These are phyloP conservation scores for Halophytophthora polymorphica DNA, from an alignment of 352 stramenopile genomes.

Conservation along the genomic window DNA sequence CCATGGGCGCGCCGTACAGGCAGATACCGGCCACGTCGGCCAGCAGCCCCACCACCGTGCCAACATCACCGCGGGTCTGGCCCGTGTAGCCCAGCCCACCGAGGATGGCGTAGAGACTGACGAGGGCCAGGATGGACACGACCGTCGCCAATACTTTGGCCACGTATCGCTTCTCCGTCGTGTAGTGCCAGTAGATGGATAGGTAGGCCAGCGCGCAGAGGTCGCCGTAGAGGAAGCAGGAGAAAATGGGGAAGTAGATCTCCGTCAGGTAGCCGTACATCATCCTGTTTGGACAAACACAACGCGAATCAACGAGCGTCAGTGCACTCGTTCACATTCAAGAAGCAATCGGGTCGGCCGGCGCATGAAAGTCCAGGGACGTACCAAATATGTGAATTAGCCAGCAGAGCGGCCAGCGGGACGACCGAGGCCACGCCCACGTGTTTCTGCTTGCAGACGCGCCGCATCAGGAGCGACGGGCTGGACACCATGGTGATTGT, in stretches of 20 bases:
- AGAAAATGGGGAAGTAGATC: conserved; percentile 37
- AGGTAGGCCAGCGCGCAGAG: conserved; percentile 27
- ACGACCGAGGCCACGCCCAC: conserved; percentile 32
- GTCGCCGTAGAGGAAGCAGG: conserved; percentile 29
- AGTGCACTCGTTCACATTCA: not conserved
- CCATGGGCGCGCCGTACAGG: conserved; percentile 43
- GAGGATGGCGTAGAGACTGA: conserved; percentile 37
- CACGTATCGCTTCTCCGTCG: conserved; percentile 20
- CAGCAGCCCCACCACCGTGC: conserved; percentile 30
- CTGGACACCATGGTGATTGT: conserved; percentile 28
- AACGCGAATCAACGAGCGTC: not conserved
- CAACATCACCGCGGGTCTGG: conserved; percentile 30
- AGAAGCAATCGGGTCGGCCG: not conserved
- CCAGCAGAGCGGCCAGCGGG: conserved; percentile 29
- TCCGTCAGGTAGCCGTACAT: conserved; percentile 35
- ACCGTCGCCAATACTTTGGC: conserved; percentile 11
- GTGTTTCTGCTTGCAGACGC: conserved; percentile 21
- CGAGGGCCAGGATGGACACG: conserved; percentile 19
- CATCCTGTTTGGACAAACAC: conserved; percentile 18
- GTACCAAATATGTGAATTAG: conserved; percentile 35
- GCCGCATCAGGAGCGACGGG: conserved; percentile 26
- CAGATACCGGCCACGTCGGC: conserved; percentile 38
- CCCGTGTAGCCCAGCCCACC: conserved; percentile 25
- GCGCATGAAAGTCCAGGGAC: not conserved
- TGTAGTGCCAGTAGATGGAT: conserved; percentile 30